Evolutionary conservation across 306 rosid genomes (phyloP).

Genomic region (Vachellia pachyceras): DNA sequence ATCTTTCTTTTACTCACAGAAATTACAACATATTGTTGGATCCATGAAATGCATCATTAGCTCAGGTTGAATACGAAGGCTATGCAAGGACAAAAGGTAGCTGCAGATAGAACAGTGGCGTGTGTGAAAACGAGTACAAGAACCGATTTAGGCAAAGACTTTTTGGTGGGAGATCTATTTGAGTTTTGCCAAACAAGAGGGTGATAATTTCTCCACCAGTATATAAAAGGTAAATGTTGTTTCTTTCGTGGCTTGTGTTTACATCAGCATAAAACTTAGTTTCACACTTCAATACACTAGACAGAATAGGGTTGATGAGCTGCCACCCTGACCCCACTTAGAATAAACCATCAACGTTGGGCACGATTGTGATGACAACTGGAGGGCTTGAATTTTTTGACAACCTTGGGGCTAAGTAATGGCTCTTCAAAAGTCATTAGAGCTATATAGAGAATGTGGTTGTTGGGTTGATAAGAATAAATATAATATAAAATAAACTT

Average conservation of each 20-base stretch:
- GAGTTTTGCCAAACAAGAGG: slow-evolving; percentile 5
- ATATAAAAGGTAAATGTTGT: slow-evolving; percentile 28
- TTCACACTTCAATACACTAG: slow-evolving; percentile 21
- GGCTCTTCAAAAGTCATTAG: neutral
- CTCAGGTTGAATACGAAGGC: slow-evolving; percentile 1
- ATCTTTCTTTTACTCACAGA: neutral
- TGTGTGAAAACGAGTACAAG: slow-evolving; percentile 25
- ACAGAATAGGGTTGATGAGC: slow-evolving; percentile 13
- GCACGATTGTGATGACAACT: neutral
- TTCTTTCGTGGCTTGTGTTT: neutral
- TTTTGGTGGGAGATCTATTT: slow-evolving; percentile 10
- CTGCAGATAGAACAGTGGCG: neutral
- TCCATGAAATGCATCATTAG: neutral
- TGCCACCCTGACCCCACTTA: slow-evolving; percentile 15
- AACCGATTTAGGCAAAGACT: neutral
- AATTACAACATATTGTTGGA: neutral
- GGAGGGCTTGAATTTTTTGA: neutral
- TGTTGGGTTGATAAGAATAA: neutral
- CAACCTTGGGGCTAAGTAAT: neutral
- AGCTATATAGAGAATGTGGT: neutral
- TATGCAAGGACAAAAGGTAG: slow-evolving; percentile 13
- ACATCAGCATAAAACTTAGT: neutral
- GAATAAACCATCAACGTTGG: neutral
- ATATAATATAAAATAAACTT: neutral
- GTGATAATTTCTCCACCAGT: neutral